Evolutionary conservation across 2,329 filamentous ascomycete species (phyloP).

Genomic region (Aciculosporium take): DNA sequence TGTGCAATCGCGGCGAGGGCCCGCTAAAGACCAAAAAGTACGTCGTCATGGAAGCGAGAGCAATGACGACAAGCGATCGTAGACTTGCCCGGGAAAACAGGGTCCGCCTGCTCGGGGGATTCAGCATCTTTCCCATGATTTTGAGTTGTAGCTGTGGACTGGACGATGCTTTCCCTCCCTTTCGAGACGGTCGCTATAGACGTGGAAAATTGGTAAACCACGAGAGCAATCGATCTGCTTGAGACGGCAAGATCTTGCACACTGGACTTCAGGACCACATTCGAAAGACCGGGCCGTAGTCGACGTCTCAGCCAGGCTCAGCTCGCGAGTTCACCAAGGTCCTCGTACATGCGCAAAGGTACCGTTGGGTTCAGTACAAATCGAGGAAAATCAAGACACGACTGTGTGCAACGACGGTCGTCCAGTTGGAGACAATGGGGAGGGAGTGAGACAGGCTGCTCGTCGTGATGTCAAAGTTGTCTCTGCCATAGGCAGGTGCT

Average conservation of each 20-base stretch:
- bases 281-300: background rate
- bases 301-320: too few relatives aligned
- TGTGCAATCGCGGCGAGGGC: constrained; percentile 18
- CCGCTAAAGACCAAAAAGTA: constrained; percentile 30
- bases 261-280: background rate
- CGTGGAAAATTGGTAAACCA: background rate
- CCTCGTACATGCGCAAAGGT: background rate
- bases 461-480: too few relatives aligned
- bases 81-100: constrained; percentile 24
- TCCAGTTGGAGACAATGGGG: too few relatives aligned
- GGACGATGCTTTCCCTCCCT: too few relatives aligned
- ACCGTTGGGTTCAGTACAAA: too few relatives aligned
- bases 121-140: constrained; percentile 20
- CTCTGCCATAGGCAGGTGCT: too few relatives aligned
- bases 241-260: too few relatives aligned
- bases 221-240: background rate
- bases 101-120: constrained; percentile 15
- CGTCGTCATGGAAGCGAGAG: constrained; percentile 24
- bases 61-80: constrained; percentile 26
- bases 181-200: background rate
- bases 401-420: too few relatives aligned
- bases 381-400: too few relatives aligned
- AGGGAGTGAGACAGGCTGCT: too few relatives aligned
- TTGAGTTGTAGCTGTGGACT: background rate
- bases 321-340: background rate